Percentiles rank a stretch among this genome's conserved stretches.
These are phyloP conservation scores for Lasiosphaeria hispida DNA, from an alignment of 495 filamentous ascomycete genomes.

Conservation along the genomic window DNA sequence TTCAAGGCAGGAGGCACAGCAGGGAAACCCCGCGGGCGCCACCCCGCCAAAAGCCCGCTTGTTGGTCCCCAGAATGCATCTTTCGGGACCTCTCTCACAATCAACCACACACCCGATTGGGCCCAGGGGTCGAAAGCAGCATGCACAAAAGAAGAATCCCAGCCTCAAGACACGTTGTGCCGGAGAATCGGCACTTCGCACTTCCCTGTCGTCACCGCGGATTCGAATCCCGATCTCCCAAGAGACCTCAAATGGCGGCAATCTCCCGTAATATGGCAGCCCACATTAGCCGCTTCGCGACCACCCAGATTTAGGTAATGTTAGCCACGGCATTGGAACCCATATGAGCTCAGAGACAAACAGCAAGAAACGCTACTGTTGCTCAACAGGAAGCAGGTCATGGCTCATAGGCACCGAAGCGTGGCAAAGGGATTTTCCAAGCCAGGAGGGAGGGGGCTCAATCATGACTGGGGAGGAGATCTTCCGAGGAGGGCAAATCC, in stretches of 20 bases:
- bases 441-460: no score
- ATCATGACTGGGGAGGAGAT: background rate
- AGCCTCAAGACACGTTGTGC: background rate
- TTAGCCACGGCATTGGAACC: background rate
- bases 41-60: no score
- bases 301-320: background rate
- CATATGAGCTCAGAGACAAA: slow-evolving; percentile 3
- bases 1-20: no score
- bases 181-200: background rate
- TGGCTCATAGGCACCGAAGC: no score
- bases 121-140: no score
- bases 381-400: no score
- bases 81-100: no score
- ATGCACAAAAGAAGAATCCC: no score
- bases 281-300: slow-evolving; percentile 4
- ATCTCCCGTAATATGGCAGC: background rate
- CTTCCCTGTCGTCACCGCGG: background rate
- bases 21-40: no score
- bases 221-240: background rate
- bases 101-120: no score
- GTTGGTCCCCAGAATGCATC: no score
- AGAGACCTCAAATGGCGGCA: slow-evolving; percentile 1
- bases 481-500: background rate
- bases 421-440: no score
- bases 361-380: background rate